Evolutionary conservation across 108 stramenopile genomes (phyloP), one percentile per base, ranked within the genome.

Genomic region (Nitzschia putrida): DNA sequence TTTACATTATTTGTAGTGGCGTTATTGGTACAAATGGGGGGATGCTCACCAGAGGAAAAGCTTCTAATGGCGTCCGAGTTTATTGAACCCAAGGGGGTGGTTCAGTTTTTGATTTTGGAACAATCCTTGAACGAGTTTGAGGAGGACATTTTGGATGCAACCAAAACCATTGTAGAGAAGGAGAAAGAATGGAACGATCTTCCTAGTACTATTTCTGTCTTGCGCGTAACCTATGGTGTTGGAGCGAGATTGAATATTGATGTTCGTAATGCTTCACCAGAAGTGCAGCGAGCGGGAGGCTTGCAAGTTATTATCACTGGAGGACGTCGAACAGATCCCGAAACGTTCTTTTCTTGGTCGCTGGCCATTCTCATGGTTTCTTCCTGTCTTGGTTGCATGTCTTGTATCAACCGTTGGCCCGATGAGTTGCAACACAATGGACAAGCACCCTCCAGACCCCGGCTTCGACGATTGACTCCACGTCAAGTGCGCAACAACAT

Each of bases 31-130:
- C 54, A 58, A 25, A 40, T 38, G 14, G 80, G 80, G 12, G 71
- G 74, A 40, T 85, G 84, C 60, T 68, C 64, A 21, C 59, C 64
- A 18, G 39, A 73, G 40, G 78, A 76, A 68, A 82, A 85, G 71
- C 72, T 75, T 9, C 26, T 55, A 23, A 37, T 77, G 26, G 83
- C 73, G 0, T 65, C 72, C n/a, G 57, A 49, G 10, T 40, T 66
- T 53, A 74, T 84, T 38, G 7, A 74, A 11, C 83, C 83, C 0
- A 20, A 29, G n/a, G 34, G 61, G 40, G 12, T 68, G 16, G 79
- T 84, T 18, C 26, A 67, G 26, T 84, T 71, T 56, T 24, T 84
- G 43, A 80, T 84, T 51, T 26, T 20, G 65, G 69, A 26, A 7
- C 11, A 49, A 49, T 18, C 14, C 47, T 16, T 49, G 47, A 49